Percentiles rank a stretch among this genome's conserved stretches.
These are phyloP conservation scores for Pelargonium australe DNA, from an alignment of 441 rosid genomes.

Conservation along the genomic window DNA sequence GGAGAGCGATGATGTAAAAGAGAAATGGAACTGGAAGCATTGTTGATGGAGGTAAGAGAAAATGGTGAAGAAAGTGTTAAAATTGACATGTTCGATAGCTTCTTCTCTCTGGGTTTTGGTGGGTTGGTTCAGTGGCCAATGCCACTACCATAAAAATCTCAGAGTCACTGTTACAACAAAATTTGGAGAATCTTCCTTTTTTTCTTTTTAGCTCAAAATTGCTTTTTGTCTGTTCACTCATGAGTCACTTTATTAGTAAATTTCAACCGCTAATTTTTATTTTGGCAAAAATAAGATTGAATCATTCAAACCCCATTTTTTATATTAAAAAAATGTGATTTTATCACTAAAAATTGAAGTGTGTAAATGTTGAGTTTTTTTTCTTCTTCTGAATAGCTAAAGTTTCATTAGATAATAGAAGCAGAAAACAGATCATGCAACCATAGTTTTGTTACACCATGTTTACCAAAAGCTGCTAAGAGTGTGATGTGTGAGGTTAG, in stretches of 20 bases:
- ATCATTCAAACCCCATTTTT: too few species aligned
- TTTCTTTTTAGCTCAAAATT: not conserved
- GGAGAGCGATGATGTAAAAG: slow-evolving; percentile 14
- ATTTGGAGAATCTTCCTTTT: not conserved
- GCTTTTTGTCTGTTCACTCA: not conserved
- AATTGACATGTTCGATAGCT: slow-evolving; percentile 17
- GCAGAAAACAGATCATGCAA: too few species aligned
- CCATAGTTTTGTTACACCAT: too few species aligned
- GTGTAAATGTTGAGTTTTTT: too few species aligned
- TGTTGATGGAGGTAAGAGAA: not conserved
- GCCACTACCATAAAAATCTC: slow-evolving; percentile 4
- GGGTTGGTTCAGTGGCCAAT: not conserved
- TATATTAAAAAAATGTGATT: too few species aligned
- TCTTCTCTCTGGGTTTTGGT: not conserved
- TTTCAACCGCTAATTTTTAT: not conserved
- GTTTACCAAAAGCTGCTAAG: too few species aligned
- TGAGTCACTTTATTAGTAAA: not conserved
- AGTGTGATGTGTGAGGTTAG: too few species aligned
- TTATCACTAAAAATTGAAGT: too few species aligned
- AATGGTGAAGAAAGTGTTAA: slow-evolving; percentile 8
- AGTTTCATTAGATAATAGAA: too few species aligned
- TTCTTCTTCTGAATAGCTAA: too few species aligned
- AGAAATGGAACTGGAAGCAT: slow-evolving; percentile 5
- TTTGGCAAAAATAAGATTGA: too few species aligned
- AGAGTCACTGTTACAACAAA: not conserved